Percentiles rank a stretch among this genome's conserved stretches.
Conservation (phyloP, 2,329 filamentous ascomycete genomes). For the Nigrospora oryzae region DNA sequence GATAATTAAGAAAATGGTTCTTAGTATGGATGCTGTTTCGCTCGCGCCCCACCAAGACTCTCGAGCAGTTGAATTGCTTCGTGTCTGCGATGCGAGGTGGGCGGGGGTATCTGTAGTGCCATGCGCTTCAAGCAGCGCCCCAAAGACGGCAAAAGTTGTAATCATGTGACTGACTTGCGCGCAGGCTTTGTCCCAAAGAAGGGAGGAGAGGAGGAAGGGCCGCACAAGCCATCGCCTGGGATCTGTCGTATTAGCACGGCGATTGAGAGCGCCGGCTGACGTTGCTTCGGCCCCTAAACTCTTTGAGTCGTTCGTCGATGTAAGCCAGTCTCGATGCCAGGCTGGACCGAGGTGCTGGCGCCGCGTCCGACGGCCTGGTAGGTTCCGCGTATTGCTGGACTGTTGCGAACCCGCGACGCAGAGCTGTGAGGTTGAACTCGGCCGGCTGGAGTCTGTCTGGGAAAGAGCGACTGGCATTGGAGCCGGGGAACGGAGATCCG, state of each 20-base stretch:
- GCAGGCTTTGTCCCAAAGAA: neutral
- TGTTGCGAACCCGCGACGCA: constrained; percentile 47
- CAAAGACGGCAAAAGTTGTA: neutral
- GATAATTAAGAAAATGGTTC: too few relatives aligned
- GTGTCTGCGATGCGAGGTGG: too few relatives aligned
- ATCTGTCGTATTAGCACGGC: constrained; percentile 27
- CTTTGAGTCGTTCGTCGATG: constrained; percentile 48
- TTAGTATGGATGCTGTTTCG: too few relatives aligned
- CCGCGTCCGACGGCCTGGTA: constrained; percentile 19
- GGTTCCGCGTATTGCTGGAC: constrained; percentile 32
- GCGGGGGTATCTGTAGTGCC: too few relatives aligned
- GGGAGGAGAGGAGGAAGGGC: neutral
- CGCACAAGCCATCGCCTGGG: neutral
- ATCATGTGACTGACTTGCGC: neutral
- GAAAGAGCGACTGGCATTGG: constrained; percentile 47
- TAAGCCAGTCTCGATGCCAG: constrained; percentile 46
- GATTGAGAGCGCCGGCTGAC: constrained; percentile 39
- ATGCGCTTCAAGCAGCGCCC: too few relatives aligned
- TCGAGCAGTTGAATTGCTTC: too few relatives aligned
- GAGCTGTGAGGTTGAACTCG: constrained; percentile 32
- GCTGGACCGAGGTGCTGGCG: constrained; percentile 27
- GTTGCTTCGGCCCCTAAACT: constrained; percentile 37
- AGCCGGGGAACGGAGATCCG: constrained; percentile 49
- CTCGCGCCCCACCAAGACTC: too few relatives aligned
- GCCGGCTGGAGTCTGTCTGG: constrained; percentile 46